Evolutionary conservation across 2,329 filamentous ascomycete species (phyloP).

Genomic region (Fusarium equiseti): DNA sequence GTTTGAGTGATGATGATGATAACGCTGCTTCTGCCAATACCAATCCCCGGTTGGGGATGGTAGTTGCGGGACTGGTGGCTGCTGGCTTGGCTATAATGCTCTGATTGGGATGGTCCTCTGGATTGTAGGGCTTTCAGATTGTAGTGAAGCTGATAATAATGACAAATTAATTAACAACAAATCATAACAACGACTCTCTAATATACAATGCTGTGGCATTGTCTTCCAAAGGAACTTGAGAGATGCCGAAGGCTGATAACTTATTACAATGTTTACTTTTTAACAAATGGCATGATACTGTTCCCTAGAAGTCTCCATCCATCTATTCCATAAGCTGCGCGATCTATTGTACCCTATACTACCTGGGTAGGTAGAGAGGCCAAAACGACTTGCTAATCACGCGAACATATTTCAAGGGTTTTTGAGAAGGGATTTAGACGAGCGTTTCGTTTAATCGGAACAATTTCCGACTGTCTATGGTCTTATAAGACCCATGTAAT

Average conservation of each 20-base stretch:
- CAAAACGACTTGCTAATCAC: background rate
- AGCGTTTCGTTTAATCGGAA: background rate
- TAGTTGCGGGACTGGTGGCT: slow-evolving; percentile 37
- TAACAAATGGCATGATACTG: background rate
- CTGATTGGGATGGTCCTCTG: slow-evolving; percentile 4
- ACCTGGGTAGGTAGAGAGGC: background rate
- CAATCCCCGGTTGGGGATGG: slow-evolving; percentile 37
- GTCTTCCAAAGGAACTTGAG: too few relatives aligned
- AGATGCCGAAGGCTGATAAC: background rate
- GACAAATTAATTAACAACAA: slow-evolving; percentile 2
- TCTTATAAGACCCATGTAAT: background rate
- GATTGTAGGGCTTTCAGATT: background rate
- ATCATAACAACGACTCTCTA: too few relatives aligned
- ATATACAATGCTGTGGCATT: background rate
- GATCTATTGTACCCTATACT: background rate
- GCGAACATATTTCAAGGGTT: background rate
- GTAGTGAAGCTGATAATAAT: slow-evolving; percentile 13
- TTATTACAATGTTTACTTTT: background rate
- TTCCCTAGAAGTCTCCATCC: background rate
- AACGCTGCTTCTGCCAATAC: slow-evolving; percentile 48
- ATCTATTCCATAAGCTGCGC: background rate
- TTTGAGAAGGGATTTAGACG: background rate
- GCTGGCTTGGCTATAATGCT: slow-evolving; percentile 41
- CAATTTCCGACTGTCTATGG: background rate
- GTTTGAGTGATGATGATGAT: slow-evolving; percentile 50